Base-by-base conservation (phyloP, 176 grass and related monocot species). In the barley (Hordeum vulgare) region DNA sequence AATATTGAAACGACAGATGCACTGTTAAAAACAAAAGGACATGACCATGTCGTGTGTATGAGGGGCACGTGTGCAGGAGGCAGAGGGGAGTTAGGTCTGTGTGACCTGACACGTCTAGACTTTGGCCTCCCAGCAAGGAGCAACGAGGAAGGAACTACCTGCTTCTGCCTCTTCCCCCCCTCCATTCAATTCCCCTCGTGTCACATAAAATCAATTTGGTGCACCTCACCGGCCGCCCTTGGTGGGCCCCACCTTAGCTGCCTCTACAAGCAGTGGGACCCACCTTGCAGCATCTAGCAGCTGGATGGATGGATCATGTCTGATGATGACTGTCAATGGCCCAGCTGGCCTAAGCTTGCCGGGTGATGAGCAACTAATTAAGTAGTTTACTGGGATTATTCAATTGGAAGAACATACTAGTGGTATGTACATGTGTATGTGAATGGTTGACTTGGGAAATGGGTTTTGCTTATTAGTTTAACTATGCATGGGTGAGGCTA, bases 1-100 rank as follows among this genome's bases (percentile, higher is more conserved):
- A 13, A 25, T 18, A 14, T 24, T 83, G 71, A 75, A 8, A 27
- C 0, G 58, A 53, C 71, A 26, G 5, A 20, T 35, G 57, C 21
- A 74, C 13, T 72, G 23, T 17, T 72, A 33, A 54, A 39, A 23
- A 69, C n/a, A 40, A 40, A 39, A 21, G 9, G 66, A 9, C 65
- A 71, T 6, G 23, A 8, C 15, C 7, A 21, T 31, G 37, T 37
- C 7, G 29, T 31, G 37, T 37, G 13, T 0, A 21, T 26, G 61
- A 3, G 8, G 14, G 82, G 62, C 82, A 89, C 82, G 87, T 89
- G 29, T 47, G 18, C 21, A 58, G 68, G 81, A 72, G 85, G 88
- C 87, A 90, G 90, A 81, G 85, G 85, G 86, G 84, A 86, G 65
- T 92, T 92, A 84, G 90, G 93, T 91, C 65, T 67, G 60, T 59